Evolutionary conservation across 768 basidiomycete genomes (phyloP).

Genomic region (Multifurca ochricompacta): DNA sequence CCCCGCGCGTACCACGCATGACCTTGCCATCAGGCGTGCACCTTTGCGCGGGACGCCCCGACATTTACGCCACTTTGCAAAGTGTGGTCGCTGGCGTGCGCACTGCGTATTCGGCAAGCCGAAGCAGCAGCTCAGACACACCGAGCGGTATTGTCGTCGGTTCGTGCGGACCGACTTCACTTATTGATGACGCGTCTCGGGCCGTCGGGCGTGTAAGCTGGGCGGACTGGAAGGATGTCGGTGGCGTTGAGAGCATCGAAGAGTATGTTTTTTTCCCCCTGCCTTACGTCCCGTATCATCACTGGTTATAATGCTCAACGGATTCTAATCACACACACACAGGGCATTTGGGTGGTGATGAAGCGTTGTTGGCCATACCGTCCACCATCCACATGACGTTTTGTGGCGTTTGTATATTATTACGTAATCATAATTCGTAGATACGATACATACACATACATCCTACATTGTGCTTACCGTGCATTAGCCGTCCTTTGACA

Average conservation of each 20-base stretch:
- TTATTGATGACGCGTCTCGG: constrained; percentile 32
- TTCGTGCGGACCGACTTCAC: constrained; percentile 35
- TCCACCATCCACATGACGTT: too few relatives aligned
- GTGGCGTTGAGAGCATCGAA: constrained; percentile 21
- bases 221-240: constrained; percentile 23
- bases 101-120: constrained; percentile 17
- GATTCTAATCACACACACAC: not conserved
- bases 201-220: constrained; percentile 31
- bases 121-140: constrained; percentile 2
- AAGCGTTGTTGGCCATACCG: not conserved
- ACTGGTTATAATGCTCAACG: not conserved
- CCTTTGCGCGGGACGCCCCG: constrained; percentile 27
- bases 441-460: too few relatives aligned
- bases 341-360: constrained; percentile 10
- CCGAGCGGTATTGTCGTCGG: constrained; percentile 34
- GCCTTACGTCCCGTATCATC: not conserved
- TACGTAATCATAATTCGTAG: too few relatives aligned
- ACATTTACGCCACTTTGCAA: constrained; percentile 20
- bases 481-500: too few relatives aligned
- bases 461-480: too few relatives aligned
- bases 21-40: constrained; percentile 27
- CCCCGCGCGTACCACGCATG: constrained; percentile 17
- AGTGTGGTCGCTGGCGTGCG: constrained; percentile 23
- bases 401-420: too few relatives aligned
- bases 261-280: constrained; percentile 6